These are phyloP conservation scores for Calocybe gangraenosa DNA, from an alignment of 768 basidiomycete genomes.

Conservation along the genomic window DNA sequence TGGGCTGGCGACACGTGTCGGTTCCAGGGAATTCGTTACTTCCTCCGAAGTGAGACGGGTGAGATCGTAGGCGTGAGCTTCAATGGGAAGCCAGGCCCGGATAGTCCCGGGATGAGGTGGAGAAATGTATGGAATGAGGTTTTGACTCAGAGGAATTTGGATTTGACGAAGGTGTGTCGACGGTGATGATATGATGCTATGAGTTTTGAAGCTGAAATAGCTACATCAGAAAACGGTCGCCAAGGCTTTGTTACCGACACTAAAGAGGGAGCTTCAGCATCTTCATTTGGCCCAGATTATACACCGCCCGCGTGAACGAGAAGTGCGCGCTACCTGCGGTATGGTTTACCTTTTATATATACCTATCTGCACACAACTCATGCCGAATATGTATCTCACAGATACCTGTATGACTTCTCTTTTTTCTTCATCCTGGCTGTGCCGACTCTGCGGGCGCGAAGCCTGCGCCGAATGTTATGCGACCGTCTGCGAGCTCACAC, in stretches of 20 bases:
- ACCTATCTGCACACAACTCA: constrained; percentile 24
- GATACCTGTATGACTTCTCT: constrained; percentile 94
- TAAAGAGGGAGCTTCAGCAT: constrained; percentile 63
- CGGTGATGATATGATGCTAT: not conserved
- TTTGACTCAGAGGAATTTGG: constrained; percentile 44
- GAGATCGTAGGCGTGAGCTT: constrained; percentile 68
- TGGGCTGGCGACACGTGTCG: constrained; percentile 88
- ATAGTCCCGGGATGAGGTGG: constrained; percentile 58
- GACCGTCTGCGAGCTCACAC: constrained; percentile 62
- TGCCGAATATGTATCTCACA: constrained; percentile 47
- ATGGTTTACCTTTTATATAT: constrained; percentile 20
- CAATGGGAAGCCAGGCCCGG: constrained; percentile 56
- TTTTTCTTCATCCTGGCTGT: constrained; percentile 89
- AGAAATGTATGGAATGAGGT: constrained; percentile 65
- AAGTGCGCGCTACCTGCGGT: constrained; percentile 86
- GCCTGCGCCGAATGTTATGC: constrained; percentile 82
- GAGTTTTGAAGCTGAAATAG: not conserved
- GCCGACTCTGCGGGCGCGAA: constrained; percentile 86
- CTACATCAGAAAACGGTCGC: constrained; percentile 45
- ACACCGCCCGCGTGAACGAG: constrained; percentile 71
- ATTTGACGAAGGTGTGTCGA: not conserved
- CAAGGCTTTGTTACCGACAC: constrained; percentile 58
- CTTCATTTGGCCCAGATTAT: constrained; percentile 54
- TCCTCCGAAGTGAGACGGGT: constrained; percentile 57
- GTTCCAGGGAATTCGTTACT: constrained; percentile 80